Percentiles rank a stretch among this genome's conserved stretches.
These are phyloP conservation scores for Pittosporum tobira DNA, from an alignment of 129 eudicot species.

Conservation along the genomic window DNA sequence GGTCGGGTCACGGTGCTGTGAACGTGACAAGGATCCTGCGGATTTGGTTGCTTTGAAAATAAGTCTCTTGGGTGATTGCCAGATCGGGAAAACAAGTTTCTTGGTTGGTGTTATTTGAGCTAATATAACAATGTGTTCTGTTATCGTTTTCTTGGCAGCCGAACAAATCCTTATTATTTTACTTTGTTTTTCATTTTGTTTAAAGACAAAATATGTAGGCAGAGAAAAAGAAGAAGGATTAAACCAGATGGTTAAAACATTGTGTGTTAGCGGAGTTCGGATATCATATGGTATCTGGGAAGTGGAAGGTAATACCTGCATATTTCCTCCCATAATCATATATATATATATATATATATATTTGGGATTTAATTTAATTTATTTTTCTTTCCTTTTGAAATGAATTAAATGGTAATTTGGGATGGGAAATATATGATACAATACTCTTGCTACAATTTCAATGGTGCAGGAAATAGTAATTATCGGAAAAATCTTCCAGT, in stretches of 20 bases:
- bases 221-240: conserved; percentile 34
- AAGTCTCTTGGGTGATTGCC: conserved; percentile 68
- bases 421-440: no score
- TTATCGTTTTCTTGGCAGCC: not conserved
- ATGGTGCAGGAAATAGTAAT: conserved; percentile 33
- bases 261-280: conserved; percentile 53
- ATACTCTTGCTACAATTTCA: not conserved
- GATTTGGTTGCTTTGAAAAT: conserved; percentile 62
- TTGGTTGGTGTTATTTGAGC: conserved; percentile 33
- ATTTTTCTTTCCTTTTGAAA: no score
- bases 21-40: conserved; percentile 28
- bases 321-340: not conserved
- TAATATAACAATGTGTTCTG: not conserved
- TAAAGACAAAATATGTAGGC: conserved; percentile 57
- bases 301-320: conserved; percentile 40
- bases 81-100: conserved; percentile 74
- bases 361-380: no score
- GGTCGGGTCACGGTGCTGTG: conserved; percentile 6
- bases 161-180: not conserved
- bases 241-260: conserved; percentile 58
- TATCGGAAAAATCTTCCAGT: conserved; percentile 29
- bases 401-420: no score
- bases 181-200: not conserved
- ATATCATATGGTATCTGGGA: conserved; percentile 64
- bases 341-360: no score